phyloP scores from a whole-genome alignment of 257 asterid genomes.

The Cruciata laevipes region DNA sequence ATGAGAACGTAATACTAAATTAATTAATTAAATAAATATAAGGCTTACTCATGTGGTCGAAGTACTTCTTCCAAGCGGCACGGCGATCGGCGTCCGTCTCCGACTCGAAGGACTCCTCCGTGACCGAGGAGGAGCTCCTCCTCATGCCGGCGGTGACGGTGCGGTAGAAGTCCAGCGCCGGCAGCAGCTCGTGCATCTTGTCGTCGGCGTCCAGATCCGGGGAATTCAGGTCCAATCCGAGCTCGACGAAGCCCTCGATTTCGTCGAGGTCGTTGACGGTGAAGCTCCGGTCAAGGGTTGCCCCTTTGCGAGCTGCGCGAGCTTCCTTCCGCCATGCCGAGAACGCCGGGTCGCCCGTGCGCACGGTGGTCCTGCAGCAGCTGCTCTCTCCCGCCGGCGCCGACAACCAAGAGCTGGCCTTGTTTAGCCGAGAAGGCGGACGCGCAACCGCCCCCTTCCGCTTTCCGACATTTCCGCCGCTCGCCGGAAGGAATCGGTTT shows the following conservation, averaged over 20 bases:
- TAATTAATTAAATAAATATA: not conserved
- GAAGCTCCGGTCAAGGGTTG: conserved; percentile 25
- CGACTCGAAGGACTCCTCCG: not conserved
- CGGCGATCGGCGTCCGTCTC: not conserved
- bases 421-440: conserved; percentile 12
- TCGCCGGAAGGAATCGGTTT: not conserved
- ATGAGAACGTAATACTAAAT: too few relatives aligned
- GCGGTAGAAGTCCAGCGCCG: conserved; percentile 56
- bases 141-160: conserved; percentile 39
- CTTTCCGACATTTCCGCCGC: not conserved
- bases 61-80: conserved; percentile 15
- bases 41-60: conserved; percentile 43
- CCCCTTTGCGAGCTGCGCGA: conserved; percentile 5
- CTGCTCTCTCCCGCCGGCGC: not conserved
- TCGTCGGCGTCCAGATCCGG: conserved; percentile 6
- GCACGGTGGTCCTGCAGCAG: conserved; percentile 21
- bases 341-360: conserved; percentile 39
- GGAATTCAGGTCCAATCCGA: conserved; percentile 34
- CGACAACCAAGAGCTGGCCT: conserved; percentile 56
- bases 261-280: conserved; percentile 66
- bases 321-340: conserved; percentile 39
- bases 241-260: conserved; percentile 54
- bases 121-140: conserved; percentile 40
- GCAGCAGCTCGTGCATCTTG: conserved; percentile 44
- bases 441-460: not conserved